These are phyloP conservation scores for Juglanconis juglandina DNA, from an alignment of 2,329 filamentous ascomycete genomes.

Conservation along the genomic window DNA sequence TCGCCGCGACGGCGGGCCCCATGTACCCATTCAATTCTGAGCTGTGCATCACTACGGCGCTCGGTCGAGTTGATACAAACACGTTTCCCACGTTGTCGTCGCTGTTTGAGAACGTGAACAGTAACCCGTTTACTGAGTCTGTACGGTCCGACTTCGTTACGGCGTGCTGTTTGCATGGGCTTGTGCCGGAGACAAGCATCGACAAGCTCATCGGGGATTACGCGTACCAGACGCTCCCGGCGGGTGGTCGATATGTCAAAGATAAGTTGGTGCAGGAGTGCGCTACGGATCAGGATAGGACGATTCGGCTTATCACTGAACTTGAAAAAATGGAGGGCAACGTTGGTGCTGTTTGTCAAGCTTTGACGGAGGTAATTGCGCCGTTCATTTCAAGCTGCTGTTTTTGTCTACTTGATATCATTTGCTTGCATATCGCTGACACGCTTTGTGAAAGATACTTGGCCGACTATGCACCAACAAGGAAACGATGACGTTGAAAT, in stretches of 20 bases:
- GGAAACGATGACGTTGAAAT: conserved; percentile 77
- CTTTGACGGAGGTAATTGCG: conserved; percentile 63
- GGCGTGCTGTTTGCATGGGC: conserved; percentile 79
- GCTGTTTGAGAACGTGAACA: conserved; percentile 57
- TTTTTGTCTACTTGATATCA: background rate
- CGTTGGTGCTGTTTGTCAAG: conserved; percentile 78
- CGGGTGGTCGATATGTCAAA: conserved; percentile 71
- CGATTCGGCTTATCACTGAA: conserved; percentile 74
- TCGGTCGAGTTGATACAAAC: conserved; percentile 78
- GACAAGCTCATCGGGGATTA: conserved; percentile 79
- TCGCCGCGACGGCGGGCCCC: conserved; percentile 50
- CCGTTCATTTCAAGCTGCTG: background rate
- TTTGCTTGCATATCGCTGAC: background rate
- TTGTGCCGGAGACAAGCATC: conserved; percentile 77
- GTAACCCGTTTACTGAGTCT: conserved; percentile 55
- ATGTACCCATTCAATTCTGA: conserved; percentile 71
- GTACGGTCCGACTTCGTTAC: conserved; percentile 76
- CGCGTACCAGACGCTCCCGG: conserved; percentile 73
- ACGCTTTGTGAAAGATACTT: conserved; percentile 49
- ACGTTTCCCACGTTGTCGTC: conserved; percentile 61
- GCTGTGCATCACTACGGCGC: conserved; percentile 66
- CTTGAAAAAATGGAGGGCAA: conserved; percentile 90
- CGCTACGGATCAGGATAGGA: conserved; percentile 68
- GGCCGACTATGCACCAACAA: conserved; percentile 66
- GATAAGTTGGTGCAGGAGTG: conserved; percentile 77